Evolutionary conservation across 1,284 basidiomycete genomes (phyloP).

Genomic region (Grifola frondosa): DNA sequence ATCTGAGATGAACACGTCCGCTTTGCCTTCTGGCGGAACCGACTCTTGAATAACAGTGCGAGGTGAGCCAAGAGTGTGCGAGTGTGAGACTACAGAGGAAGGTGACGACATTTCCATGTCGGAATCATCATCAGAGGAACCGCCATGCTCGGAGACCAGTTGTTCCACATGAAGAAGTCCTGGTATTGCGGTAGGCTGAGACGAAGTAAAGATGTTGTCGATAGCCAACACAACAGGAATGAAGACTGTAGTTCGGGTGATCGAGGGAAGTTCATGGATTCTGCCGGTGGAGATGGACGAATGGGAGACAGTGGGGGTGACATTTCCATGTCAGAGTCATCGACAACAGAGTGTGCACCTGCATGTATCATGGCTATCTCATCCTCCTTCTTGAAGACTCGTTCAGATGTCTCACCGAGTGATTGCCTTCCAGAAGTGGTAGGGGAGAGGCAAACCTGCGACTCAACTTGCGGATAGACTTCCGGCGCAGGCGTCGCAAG

Average conservation of each 20-base stretch:
- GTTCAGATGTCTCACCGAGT: background rate
- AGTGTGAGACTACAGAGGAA: slow-evolving; percentile 15
- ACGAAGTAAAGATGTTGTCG: slow-evolving; percentile 8
- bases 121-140: slow-evolving; percentile 10
- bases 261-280: background rate
- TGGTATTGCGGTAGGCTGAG: no score
- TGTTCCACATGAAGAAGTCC: slow-evolving; percentile 12
- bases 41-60: no score
- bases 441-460: no score
- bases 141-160: slow-evolving; percentile 12
- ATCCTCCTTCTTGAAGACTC: background rate
- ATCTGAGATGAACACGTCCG: background rate
- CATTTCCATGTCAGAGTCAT: slow-evolving; percentile 23
- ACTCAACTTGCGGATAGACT: no score
- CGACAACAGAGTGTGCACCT: slow-evolving; percentile 6
- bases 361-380: slow-evolving; percentile 2
- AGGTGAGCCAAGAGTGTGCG: no score
- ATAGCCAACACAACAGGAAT: slow-evolving; percentile 4
- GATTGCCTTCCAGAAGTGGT: background rate
- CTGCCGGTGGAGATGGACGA: no score
- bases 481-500: background rate
- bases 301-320: slow-evolving; percentile 18
- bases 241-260: background rate
- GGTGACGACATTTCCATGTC: slow-evolving; percentile 26
- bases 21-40: slow-evolving; percentile 1